Conservation (phyloP, 2,329 filamentous ascomycete species). For the Lithohypha guttulata region DNA sequence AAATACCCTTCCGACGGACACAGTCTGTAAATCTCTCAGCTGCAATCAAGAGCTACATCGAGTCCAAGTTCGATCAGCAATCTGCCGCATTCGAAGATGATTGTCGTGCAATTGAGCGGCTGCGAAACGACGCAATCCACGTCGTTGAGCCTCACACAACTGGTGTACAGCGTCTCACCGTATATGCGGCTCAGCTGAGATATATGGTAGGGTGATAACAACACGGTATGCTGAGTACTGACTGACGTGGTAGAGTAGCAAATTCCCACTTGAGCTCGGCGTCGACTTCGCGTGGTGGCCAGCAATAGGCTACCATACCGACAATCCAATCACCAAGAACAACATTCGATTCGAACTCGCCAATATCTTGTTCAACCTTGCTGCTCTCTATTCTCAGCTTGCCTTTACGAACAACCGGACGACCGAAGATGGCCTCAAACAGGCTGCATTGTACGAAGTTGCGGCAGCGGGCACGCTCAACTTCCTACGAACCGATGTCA, state of each 20-base stretch:
- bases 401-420: constrained; percentile 69
- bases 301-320: constrained; percentile 75
- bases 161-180: constrained; percentile 76
- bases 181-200: constrained; percentile 82
- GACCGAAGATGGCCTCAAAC: constrained; percentile 72
- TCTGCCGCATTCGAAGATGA: constrained; percentile 93
- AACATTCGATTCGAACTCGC: constrained; percentile 73
- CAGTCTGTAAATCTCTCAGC: constrained; percentile 65
- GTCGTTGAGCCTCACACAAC: constrained; percentile 79
- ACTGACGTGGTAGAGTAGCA: constrained; percentile 37
- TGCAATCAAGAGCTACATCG: constrained; percentile 90
- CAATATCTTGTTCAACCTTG: constrained; percentile 88
- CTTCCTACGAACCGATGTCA: constrained; percentile 63
- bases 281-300: constrained; percentile 96
- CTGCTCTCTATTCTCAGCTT: constrained; percentile 85
- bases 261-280: constrained; percentile 85
- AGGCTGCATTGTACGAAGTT: constrained; percentile 82
- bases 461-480: constrained; percentile 72
- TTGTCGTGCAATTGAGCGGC: constrained; percentile 70
- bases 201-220: constrained; percentile 60
- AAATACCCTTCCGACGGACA: constrained; percentile 80
- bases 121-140: constrained; percentile 78
- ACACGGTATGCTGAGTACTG: too few relatives aligned
- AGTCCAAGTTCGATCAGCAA: constrained; percentile 95
- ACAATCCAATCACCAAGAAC: constrained; percentile 45